These are phyloP conservation scores for Guyanaporus albipodus DNA, from an alignment of 768 basidiomycete genomes.

Conservation along the genomic window DNA sequence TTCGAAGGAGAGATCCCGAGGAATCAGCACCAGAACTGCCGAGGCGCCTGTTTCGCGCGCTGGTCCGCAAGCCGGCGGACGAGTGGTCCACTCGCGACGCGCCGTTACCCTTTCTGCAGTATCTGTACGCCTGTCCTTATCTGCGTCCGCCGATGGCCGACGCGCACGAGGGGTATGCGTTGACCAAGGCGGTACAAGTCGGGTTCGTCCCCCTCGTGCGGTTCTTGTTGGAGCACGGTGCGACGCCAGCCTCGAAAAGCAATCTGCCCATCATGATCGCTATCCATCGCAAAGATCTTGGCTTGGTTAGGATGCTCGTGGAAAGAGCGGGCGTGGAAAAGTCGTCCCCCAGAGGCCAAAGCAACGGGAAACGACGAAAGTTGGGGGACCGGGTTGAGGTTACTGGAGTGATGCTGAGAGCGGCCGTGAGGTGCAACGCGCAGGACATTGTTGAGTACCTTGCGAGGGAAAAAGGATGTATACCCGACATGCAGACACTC, in stretches of 20 bases:
- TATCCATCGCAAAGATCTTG: slow-evolving; percentile 63
- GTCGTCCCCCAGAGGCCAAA: slow-evolving; percentile 22
- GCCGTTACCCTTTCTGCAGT: slow-evolving; percentile 62
- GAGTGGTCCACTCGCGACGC: slow-evolving; percentile 48
- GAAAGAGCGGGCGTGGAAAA: slow-evolving; percentile 41
- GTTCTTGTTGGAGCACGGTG: slow-evolving; percentile 69
- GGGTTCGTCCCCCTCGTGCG: slow-evolving; percentile 59
- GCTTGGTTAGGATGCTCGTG: slow-evolving; percentile 71
- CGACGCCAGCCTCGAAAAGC: slow-evolving; percentile 60
- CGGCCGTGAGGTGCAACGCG: slow-evolving; percentile 62
- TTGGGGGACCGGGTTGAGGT: slow-evolving; percentile 57
- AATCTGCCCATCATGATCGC: slow-evolving; percentile 72
- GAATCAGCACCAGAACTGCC: slow-evolving; percentile 50
- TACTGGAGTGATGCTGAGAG: slow-evolving; percentile 55
- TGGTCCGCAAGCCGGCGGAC: slow-evolving; percentile 32
- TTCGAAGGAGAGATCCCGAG: slow-evolving; percentile 22
- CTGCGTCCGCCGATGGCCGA: slow-evolving; percentile 49
- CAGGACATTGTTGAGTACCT: slow-evolving; percentile 71
- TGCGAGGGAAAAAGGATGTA: slow-evolving; percentile 61
- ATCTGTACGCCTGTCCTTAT: slow-evolving; percentile 44
- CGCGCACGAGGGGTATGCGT: slow-evolving; percentile 75
- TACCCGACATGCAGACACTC: slow-evolving; percentile 70
- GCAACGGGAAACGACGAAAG: slow-evolving; percentile 44
- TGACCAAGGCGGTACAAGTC: slow-evolving; percentile 72
- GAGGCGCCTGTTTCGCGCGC: slow-evolving; percentile 57